Percentiles rank a stretch among this genome's conserved stretches.
phyloP scores from a whole-genome alignment of 768 basidiomycete genomes.

The Calocera cornea region DNA sequence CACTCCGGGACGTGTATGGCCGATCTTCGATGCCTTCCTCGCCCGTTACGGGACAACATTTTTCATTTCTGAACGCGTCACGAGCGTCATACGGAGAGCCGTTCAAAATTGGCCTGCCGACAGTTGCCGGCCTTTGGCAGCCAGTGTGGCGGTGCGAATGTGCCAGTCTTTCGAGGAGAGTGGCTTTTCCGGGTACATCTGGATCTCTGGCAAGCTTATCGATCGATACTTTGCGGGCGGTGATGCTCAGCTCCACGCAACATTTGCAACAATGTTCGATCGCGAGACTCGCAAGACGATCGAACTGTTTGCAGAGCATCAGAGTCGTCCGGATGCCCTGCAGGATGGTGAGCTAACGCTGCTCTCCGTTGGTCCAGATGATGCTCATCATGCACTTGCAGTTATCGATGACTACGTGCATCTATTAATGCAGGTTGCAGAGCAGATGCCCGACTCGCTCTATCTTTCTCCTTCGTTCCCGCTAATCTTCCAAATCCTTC shows the following conservation, averaged over 20 bases:
- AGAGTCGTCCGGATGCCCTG: slow-evolving; percentile 41
- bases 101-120: slow-evolving; percentile 44
- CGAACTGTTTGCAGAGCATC: slow-evolving; percentile 46
- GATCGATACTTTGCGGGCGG: slow-evolving; percentile 31
- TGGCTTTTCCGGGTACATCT: slow-evolving; percentile 75
- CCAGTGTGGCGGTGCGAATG: slow-evolving; percentile 67
- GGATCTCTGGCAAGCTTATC: slow-evolving; percentile 86
- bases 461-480: slow-evolving; percentile 70
- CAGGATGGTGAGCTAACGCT: slow-evolving; percentile 67
- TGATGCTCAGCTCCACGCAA: not conserved
- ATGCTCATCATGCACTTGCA: slow-evolving; percentile 24
- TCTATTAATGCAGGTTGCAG: slow-evolving; percentile 54
- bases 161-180: slow-evolving; percentile 62
- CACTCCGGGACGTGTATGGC: slow-evolving; percentile 70
- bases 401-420: slow-evolving; percentile 93
- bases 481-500: slow-evolving; percentile 56
- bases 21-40: slow-evolving; percentile 67
- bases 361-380: not conserved
- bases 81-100: slow-evolving; percentile 56
- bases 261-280: slow-evolving; percentile 37
- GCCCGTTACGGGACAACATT: slow-evolving; percentile 62
- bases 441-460: slow-evolving; percentile 57
- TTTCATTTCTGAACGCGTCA: slow-evolving; percentile 67
- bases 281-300: slow-evolving; percentile 59
- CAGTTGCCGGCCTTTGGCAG: slow-evolving; percentile 59